Evolutionary conservation across 768 basidiomycete genomes (phyloP).

Genomic region (Dendrothele bispora): DNA sequence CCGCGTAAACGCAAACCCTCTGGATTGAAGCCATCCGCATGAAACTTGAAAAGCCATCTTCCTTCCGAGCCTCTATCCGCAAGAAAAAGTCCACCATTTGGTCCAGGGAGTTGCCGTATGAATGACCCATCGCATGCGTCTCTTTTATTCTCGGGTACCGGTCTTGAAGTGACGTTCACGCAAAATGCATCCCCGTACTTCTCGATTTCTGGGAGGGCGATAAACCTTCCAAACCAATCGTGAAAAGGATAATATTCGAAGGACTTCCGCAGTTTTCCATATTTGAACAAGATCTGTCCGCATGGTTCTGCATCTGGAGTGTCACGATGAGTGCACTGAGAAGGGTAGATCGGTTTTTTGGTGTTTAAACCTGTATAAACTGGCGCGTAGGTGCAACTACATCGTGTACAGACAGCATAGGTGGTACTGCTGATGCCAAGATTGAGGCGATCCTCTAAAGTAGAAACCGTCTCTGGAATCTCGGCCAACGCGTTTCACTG

Average conservation of each 20-base stretch:
- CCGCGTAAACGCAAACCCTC: conserved; percentile 2
- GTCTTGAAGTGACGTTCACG: neutral
- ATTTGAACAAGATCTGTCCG: neutral
- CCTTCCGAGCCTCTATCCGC: conserved; percentile 5
- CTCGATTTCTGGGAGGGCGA: conserved; percentile 1
- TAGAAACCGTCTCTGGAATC: neutral
- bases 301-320: neutral
- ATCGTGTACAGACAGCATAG: conserved; percentile 1
- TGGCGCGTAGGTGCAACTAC: neutral
- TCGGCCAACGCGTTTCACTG: neutral
- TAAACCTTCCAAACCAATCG: conserved; percentile 7
- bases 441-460: neutral
- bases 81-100: neutral
- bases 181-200: conserved; percentile 5
- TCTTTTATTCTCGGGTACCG: neutral
- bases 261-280: conserved; percentile 2
- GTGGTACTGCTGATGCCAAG: neutral
- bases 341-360: conserved; percentile 2
- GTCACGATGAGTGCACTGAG: neutral
- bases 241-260: conserved; percentile 8
- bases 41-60: conserved; percentile 4
- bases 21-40: conserved; percentile 2
- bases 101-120: neutral
- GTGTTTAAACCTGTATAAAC: neutral
- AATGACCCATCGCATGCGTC: neutral